Evolutionary conservation across 495 filamentous ascomycete genomes (phyloP).

Genomic region (Annulohypoxylon nitens): DNA sequence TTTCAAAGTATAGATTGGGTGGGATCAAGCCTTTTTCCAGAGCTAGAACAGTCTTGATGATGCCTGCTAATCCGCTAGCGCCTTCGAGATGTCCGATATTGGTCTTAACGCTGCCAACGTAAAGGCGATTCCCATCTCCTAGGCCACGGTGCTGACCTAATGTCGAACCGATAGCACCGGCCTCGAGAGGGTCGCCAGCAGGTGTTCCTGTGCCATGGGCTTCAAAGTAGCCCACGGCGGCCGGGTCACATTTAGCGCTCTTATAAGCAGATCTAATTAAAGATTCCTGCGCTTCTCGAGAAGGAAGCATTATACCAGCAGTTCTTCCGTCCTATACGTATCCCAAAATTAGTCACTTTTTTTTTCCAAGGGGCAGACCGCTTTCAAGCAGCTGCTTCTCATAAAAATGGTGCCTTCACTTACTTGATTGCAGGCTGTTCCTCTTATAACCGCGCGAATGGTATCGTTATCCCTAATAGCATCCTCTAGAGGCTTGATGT

Average conservation of each 20-base stretch:
- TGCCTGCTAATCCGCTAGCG: slow-evolving; percentile 59
- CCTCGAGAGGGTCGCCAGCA: slow-evolving; percentile 67
- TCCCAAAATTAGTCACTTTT: neutral
- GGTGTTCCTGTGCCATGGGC: slow-evolving; percentile 63
- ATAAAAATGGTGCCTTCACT: neutral
- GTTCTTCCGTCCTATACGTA: slow-evolving; percentile 55
- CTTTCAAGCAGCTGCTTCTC: neutral
- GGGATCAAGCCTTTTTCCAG: slow-evolving; percentile 62
- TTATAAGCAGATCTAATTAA: slow-evolving; percentile 63
- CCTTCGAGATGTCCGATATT: slow-evolving; percentile 68
- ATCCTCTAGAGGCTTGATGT: slow-evolving; percentile 63
- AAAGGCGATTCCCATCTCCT: slow-evolving; percentile 47
- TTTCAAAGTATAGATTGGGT: slow-evolving; percentile 55
- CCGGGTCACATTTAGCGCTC: slow-evolving; percentile 40
- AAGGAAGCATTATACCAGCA: slow-evolving; percentile 64
- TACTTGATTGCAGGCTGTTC: slow-evolving; percentile 61
- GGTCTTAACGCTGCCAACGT: slow-evolving; percentile 55
- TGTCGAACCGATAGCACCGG: slow-evolving; percentile 57
- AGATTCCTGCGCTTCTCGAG: slow-evolving; percentile 58
- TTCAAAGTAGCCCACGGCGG: slow-evolving; percentile 55
- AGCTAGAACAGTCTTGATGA: slow-evolving; percentile 65
- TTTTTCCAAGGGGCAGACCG: neutral
- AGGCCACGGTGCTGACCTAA: slow-evolving; percentile 42
- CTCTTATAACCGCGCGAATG: slow-evolving; percentile 69
- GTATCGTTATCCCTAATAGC: slow-evolving; percentile 61